Evolutionary conservation across 1,284 basidiomycete species (phyloP).

Genomic region (Puccinia hordei): DNA sequence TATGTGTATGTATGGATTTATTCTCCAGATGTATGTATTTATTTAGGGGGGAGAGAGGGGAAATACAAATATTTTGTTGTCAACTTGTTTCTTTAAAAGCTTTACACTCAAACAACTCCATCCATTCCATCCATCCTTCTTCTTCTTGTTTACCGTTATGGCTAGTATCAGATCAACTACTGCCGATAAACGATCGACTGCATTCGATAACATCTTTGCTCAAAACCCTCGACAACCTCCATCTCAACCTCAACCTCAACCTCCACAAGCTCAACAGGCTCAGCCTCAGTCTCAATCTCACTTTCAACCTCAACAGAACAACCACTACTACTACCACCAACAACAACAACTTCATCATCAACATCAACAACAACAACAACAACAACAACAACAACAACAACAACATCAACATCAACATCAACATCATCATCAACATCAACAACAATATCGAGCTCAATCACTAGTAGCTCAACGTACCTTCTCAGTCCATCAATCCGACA

Average conservation of each 20-base stretch:
- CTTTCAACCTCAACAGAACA: too few relatives aligned
- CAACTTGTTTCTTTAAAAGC: too few relatives aligned
- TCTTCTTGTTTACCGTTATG: not conserved
- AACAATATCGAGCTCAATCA: not conserved
- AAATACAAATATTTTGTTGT: too few relatives aligned
- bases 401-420: not conserved
- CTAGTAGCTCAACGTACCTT: not conserved
- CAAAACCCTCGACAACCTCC: not conserved
- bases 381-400: not conserved
- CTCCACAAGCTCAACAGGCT: too few relatives aligned
- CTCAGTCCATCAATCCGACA: not conserved
- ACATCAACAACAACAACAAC: not conserved
- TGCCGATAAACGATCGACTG: constrained; percentile 19
- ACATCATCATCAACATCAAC: not conserved
- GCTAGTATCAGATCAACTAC: not conserved
- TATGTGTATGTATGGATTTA: too few relatives aligned
- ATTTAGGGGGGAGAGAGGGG: too few relatives aligned
- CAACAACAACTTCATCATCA: not conserved
- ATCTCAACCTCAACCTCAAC: too few relatives aligned
- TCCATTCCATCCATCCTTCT: too few relatives aligned
- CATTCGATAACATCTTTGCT: constrained; percentile 14
- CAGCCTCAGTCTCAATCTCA: too few relatives aligned
- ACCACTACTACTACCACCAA: not conserved
- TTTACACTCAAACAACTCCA: too few relatives aligned
- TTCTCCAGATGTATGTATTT: too few relatives aligned